These are phyloP conservation scores for Aspergillus conjunctus DNA, from an alignment of 495 filamentous ascomycete genomes.

Conservation along the genomic window DNA sequence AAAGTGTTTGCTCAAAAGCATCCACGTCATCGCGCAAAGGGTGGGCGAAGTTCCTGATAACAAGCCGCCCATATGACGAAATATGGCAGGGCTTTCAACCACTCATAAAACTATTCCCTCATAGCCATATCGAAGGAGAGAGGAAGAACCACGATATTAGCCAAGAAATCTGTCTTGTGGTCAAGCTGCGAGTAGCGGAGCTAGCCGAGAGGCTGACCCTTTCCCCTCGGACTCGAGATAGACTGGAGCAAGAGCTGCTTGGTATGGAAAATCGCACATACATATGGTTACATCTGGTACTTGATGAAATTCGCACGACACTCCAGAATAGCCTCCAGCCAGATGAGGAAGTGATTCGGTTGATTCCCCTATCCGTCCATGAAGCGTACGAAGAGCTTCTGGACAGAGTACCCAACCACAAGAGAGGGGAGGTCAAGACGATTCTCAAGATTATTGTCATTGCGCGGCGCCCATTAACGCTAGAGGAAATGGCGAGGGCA, in stretches of 20 bases:
- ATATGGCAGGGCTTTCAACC: constrained; percentile 33
- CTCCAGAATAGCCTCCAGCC: constrained; percentile 24
- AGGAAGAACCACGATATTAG: constrained; percentile 36
- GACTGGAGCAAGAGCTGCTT: constrained; percentile 26
- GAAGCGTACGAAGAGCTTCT: not conserved
- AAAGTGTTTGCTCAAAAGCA: constrained; percentile 7
- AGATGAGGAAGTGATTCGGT: not conserved
- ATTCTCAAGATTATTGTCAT: not conserved
- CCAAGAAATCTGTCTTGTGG: constrained; percentile 42
- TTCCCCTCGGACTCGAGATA: constrained; percentile 4
- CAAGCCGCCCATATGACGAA: constrained; percentile 44
- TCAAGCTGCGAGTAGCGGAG: constrained; percentile 31
- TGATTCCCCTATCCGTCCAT: not conserved
- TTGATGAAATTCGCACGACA: constrained; percentile 26
- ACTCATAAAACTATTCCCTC: constrained; percentile 23
- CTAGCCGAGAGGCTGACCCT: constrained; percentile 23
- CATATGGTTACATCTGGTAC: constrained; percentile 37
- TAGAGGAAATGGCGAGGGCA: constrained; percentile 1
- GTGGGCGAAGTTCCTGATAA: constrained; percentile 45
- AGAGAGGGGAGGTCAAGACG: not conserved
- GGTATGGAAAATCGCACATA: constrained; percentile 39
- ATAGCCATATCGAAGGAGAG: constrained; percentile 41
- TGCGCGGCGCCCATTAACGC: not conserved
- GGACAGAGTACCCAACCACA: not conserved
- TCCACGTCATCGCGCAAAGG: not conserved